These are phyloP conservation scores for Vaccinium corymbosum DNA, from an alignment of 148 eudicot genomes.

Conservation along the genomic window DNA sequence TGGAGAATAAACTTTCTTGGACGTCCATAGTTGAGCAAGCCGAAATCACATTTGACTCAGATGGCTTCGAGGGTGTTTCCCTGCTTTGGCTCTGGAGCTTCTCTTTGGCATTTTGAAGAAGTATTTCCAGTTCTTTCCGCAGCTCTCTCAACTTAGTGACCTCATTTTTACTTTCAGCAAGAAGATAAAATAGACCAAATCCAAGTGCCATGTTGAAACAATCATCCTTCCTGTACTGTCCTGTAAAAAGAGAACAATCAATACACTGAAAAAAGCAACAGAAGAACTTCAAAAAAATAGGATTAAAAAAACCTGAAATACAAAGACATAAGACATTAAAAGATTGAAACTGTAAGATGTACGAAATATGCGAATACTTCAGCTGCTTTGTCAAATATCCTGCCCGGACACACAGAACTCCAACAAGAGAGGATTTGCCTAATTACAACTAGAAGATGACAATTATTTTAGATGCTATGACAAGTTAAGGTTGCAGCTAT, in stretches of 20 bases:
- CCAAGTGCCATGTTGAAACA: constrained; percentile 58
- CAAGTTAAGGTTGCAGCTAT: not conserved
- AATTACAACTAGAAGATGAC: not conserved
- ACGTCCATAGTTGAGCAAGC: constrained; percentile 30
- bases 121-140: constrained; percentile 47
- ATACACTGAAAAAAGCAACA: not conserved
- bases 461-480: not conserved
- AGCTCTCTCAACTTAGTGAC: constrained; percentile 47
- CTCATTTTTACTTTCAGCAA: constrained; percentile 53
- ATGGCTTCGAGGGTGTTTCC: constrained; percentile 18
- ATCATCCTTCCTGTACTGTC: constrained; percentile 16
- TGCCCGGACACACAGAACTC: not conserved
- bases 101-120: constrained; percentile 35
- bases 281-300: not conserved
- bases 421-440: not conserved
- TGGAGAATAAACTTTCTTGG: constrained; percentile 23
- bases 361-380: not conserved
- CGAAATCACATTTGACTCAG: constrained; percentile 12
- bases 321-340: not conserved
- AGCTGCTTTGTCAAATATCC: not conserved
- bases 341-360: not conserved
- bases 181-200: constrained; percentile 53
- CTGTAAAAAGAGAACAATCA: constrained; percentile 16
- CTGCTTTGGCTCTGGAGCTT: constrained; percentile 23
- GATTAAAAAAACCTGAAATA: not conserved